Percentiles rank a stretch among this genome's conserved stretches.
Conservation (phyloP, 2,329 filamentous ascomycete genomes). For the Fusarium lateritium region DNA sequence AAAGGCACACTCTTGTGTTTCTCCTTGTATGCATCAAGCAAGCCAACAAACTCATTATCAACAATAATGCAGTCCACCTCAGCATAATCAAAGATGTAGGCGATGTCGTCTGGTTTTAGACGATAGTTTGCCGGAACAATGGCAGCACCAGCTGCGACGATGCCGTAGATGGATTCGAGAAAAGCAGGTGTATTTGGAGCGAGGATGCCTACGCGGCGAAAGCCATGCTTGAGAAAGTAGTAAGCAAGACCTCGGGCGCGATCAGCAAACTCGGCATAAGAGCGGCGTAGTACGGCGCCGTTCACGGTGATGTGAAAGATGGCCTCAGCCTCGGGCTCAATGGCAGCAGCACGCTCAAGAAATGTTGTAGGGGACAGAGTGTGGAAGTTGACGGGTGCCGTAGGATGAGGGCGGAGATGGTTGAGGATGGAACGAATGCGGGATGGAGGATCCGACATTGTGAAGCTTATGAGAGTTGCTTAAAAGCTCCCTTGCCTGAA, state of each 20-base stretch:
- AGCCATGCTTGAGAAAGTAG: conserved; percentile 81
- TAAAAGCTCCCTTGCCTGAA: background rate
- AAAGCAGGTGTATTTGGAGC: conserved; percentile 96
- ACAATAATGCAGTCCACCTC: conserved; percentile 91
- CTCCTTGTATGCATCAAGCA: conserved; percentile 77
- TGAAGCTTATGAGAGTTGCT: conserved; percentile 29
- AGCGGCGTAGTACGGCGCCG: conserved; percentile 78
- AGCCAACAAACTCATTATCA: conserved; percentile 81
- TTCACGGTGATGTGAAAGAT: conserved; percentile 90
- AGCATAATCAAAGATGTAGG: conserved; percentile 90
- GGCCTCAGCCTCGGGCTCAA: conserved; percentile 88
- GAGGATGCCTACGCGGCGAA: conserved; percentile 86
- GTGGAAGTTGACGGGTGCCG: conserved; percentile 74
- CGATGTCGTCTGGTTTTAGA: conserved; percentile 86
- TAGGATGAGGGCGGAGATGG: conserved; percentile 61
- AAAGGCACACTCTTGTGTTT: conserved; percentile 75
- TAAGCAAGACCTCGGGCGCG: conserved; percentile 91
- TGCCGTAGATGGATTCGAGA: conserved; percentile 89
- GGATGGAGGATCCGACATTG: conserved; percentile 75
- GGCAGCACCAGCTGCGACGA: conserved; percentile 84
- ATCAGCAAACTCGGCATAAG: conserved; percentile 86
- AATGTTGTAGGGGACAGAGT: conserved; percentile 90
- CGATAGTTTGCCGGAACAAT: conserved; percentile 76
- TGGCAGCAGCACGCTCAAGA: conserved; percentile 85
- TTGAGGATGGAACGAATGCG: conserved; percentile 72